Evolutionary conservation across 2,329 filamentous ascomycete species (phyloP).

Genomic region (Alternaria viburni): DNA sequence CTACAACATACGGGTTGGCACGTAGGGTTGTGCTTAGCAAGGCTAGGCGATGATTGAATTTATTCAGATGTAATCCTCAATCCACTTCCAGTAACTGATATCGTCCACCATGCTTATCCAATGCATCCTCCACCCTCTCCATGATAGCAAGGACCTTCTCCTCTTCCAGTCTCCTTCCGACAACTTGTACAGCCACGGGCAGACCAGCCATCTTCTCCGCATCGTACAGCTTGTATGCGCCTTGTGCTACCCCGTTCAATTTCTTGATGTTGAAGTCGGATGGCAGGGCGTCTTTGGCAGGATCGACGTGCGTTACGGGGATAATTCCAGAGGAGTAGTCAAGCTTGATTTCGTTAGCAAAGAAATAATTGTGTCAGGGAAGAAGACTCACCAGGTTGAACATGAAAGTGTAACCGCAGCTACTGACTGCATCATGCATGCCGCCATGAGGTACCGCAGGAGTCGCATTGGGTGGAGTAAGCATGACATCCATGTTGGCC

Average conservation of each 20-base stretch:
- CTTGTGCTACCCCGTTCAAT: constrained; percentile 79
- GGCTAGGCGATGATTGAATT: neutral
- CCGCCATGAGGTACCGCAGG: constrained; percentile 85
- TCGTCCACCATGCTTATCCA: constrained; percentile 62
- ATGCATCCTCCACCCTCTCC: constrained; percentile 76
- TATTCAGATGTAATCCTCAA: constrained; percentile 8
- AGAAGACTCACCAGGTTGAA: constrained; percentile 77
- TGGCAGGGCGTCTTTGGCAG: constrained; percentile 69
- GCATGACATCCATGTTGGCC: constrained; percentile 73
- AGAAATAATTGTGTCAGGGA: neutral
- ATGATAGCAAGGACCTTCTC: constrained; percentile 86
- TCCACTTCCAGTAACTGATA: constrained; percentile 59
- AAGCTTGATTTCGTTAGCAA: constrained; percentile 58
- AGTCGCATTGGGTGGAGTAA: constrained; percentile 87
- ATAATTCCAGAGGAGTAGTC: constrained; percentile 86
- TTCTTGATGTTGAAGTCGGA: constrained; percentile 64
- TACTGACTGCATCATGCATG: constrained; percentile 84
- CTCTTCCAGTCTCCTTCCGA: constrained; percentile 80
- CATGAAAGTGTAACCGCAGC: constrained; percentile 90
- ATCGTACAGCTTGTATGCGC: constrained; percentile 87
- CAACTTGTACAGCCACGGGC: constrained; percentile 84
- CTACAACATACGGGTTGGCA: neutral
- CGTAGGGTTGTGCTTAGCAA: rapidly evolving
- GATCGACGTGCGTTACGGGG: constrained; percentile 85
- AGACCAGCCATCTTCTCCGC: constrained; percentile 82